Evolutionary conservation across 192 early-diverging fungal species (phyloP), one percentile per base, ranked within the genome.

Genomic region (Backusella sp.): DNA sequence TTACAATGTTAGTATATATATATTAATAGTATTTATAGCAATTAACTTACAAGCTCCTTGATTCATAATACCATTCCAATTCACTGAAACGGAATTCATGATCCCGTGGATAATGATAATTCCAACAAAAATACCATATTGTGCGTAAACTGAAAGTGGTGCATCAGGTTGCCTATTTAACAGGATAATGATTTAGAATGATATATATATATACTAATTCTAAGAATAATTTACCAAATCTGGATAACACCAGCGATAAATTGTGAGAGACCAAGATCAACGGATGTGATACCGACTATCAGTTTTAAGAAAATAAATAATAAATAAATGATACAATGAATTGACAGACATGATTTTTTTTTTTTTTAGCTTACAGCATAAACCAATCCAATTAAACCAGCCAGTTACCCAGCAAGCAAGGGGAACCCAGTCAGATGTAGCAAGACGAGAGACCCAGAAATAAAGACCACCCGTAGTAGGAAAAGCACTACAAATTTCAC

Each of bases 401-500:
- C 87, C 87, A 46, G 85, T 85, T 42, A 88, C 66, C 87, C 87
- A 88, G 15, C 82, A 84, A 17, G 82, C 82, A 34, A 88, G 76
- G 7, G 87, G 87, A 8, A 84, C 86, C 82, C 82, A 85, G 8
- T 83, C 81, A 19, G 84, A 75, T 11, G 74, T 83, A 7, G 84
- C 83, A 9, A 88, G 77, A n/a, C 78, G 66, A 34, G 83, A 83
- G 6, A 80, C 79, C 87, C 87, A 88, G 73, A 84, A 88, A 78
- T 88, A 88, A 11, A 88, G 72, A 53, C 70, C 84, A 32, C 85
- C 85, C 3, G 85, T 84, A 3, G 86, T 86, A 19, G 86, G 85
- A 66, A 79, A 88, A 44, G 87, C 85, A 32, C 77, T 80, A 71
- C 85, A 86, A 66, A 89, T 89, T 75, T 89, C 84, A 32, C 86